Evolutionary conservation across 192 early-diverging fungal genomes (phyloP), one percentile per base, ranked within the genome.

Genomic region (Coemansia sp.): DNA sequence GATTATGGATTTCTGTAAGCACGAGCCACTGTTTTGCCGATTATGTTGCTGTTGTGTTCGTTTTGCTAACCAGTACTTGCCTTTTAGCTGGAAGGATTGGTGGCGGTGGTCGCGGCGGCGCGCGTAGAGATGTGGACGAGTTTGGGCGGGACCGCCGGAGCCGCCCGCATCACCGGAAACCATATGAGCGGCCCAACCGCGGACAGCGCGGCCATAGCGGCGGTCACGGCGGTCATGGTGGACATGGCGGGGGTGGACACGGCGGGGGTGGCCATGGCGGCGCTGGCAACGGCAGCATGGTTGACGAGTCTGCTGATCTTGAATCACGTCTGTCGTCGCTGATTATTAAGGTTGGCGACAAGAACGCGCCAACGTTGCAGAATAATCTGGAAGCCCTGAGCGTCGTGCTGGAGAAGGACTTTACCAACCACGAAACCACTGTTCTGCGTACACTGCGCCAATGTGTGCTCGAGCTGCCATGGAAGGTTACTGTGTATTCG

Each of bases 261-360:
- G 68, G 59, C 1, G 57, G 62, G 5, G 57, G 57, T 14, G 37
- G 16, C 14, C 62, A 59, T 18, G 68, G 59, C 1, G 57, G 62
- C 57, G 62, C 62, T 41, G 59, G 54, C 26, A 54, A 55, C 32
- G 45, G 62, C 23, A 47, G 35, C 27, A 20, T 20, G 20, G 50
- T 37, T 5, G 73, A 73, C 54, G 88, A 87, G 54, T 65, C 79
- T 4, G 83, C 81, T 22, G 88, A 89, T 55, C 84, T 88, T 56
- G 86, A 88, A 56, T 84, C 82, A 57, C 85, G 88, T 22, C 75
- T 91, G 12, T 84, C 85, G 47, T 82, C 86, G 47, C 75, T 91
- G 26, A 91, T 91, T 58, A 86, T 88, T 71, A 89, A 89, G 64
- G 85, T 91, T 38, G 89, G 89, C 26, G 88, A 91, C 73, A 89